phyloP scores from a whole-genome alignment of 805 yeast species.

The Dipodascopsis uninucleata region DNA sequence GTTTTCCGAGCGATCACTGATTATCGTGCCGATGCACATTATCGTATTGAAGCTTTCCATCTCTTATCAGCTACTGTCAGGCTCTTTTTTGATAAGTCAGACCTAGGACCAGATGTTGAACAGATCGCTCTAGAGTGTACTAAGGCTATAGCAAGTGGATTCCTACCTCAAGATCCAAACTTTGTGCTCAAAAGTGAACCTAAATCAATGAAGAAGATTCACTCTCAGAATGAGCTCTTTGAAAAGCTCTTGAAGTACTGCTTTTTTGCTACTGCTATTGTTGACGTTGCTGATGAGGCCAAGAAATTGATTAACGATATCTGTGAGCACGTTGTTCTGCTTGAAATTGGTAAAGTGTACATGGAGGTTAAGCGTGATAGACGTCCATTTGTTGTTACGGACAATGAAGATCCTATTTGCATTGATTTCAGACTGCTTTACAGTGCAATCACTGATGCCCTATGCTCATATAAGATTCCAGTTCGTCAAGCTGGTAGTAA shows the following conservation, averaged over 20 bases:
- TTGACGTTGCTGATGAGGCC: slow-evolving; percentile 70
- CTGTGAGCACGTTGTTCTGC: slow-evolving; percentile 72
- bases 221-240: slow-evolving; percentile 56
- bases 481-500: slow-evolving; percentile 70
- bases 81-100: slow-evolving; percentile 55
- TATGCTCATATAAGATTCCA: slow-evolving; percentile 68
- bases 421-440: slow-evolving; percentile 68
- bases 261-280: slow-evolving; percentile 71
- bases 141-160: slow-evolving; percentile 18
- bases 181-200: slow-evolving; percentile 17
- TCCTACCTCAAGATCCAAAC: slow-evolving; percentile 26
- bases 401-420: slow-evolving; percentile 71
- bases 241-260: slow-evolving; percentile 46
- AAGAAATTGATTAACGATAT: slow-evolving; percentile 56
- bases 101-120: slow-evolving; percentile 15
- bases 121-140: slow-evolving; percentile 19
- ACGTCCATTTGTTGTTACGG: slow-evolving; percentile 68
- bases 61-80: slow-evolving; percentile 64
- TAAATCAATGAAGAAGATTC: slow-evolving; percentile 29
- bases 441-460: slow-evolving; percentile 71
- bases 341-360: slow-evolving; percentile 72
- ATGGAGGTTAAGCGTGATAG: slow-evolving; percentile 54
- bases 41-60: slow-evolving; percentile 72
- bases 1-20: slow-evolving; percentile 76
- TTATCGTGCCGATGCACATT: slow-evolving; percentile 52